Base-by-base conservation (phyloP, 257 asterid species). In the Prunella vulgaris region DNA sequence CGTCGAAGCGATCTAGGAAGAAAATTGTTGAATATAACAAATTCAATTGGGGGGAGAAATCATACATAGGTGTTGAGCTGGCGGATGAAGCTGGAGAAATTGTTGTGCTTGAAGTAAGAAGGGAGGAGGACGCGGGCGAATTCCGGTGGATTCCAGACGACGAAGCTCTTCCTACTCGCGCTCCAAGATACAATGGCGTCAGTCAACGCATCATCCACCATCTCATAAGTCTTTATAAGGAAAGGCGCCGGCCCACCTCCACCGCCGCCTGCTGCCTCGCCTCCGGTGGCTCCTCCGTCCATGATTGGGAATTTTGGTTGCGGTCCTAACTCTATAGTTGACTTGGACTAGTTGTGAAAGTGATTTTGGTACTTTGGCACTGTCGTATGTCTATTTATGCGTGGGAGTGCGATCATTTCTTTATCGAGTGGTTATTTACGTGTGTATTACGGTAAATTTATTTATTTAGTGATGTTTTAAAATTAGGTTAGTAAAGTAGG, bases 51-150 rank as follows among this genome's bases (percentile, higher is more conserved):
- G 48, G n/a, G 17, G 56, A 51, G 28, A 60, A 49, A 72, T n/a
- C 88, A 57, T 87, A 92, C 98, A 49, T 92, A 92, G 69, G 98
- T 89, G 74, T 92, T 92, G 77, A 92, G 98, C 90, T 92, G 98
- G 60, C 98, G 96, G 35, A 92, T 89, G 82, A 92, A 92, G 79
- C 98, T 92, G 61, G 98, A 86, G 83, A 92, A 91, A 78, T 89
- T 92, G 72, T 83, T 92, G 89, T 89, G 97, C 72, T 89, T 89
- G 61, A 92, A 89, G 79, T 87, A 92, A 4, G 94, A 70, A 48
- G 98, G 96, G 42, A 92, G 96, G 59, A 92, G 90, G 66, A 84
- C 5, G 24, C 94, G 88, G 18, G 88, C 90, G 67, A 92, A 92
- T 64, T 92, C 98, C 18, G 95, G 98, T 32, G 96, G 96, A 68